Evolutionary conservation across 2,329 filamentous ascomycete species (phyloP), one percentile per base, ranked within the genome.

Genomic region (Alternaria sp.): DNA sequence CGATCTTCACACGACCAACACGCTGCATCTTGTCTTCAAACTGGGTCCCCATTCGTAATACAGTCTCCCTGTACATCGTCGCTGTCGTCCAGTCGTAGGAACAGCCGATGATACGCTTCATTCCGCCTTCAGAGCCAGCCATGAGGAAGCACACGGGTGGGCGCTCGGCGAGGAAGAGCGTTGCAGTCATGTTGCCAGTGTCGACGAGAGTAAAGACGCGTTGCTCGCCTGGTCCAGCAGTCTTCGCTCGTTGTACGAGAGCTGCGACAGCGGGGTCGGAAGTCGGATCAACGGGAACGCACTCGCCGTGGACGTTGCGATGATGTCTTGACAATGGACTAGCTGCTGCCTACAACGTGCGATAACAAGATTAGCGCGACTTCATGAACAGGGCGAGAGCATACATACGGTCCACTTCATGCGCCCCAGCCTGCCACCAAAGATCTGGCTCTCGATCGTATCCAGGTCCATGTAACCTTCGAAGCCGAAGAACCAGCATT

Each of bases 81-180:
- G 74, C 69, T 1, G 76, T 80, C 0, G 74, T 78, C 79, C 79
- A 81, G 63, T 85, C 81, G 57, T 84, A 85, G 0, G 81, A 83
- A 65, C 82, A 84, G 15, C 82, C 71, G 6, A 85, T 68, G 4
- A 81, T 81, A 8, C 83, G 76, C 60, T 83, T 82, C 80, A 83
- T 82, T 3, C 83, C 83, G 6, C 81, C 81, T 62, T 84, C 83
- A 1, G 70, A 69, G 8, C 81, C 83, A n/a, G 78, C 80, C n/a
- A 83, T 65, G 9, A 85, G 67, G 56, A 83, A 77, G 32, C 77
- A 80, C 2, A 81, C 73, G 0, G 84, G 83, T 2, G 83, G 82
- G 0, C 79, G 69, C 8, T 65, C 69, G 5, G 81, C 81, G 15
- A 68, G 61, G 64, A 84, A 83, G 7, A 82, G 67, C 0, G 79